These are phyloP conservation scores for Nadsonia fulvescens DNA, from an alignment of 805 yeast genomes.

Conservation along the genomic window DNA sequence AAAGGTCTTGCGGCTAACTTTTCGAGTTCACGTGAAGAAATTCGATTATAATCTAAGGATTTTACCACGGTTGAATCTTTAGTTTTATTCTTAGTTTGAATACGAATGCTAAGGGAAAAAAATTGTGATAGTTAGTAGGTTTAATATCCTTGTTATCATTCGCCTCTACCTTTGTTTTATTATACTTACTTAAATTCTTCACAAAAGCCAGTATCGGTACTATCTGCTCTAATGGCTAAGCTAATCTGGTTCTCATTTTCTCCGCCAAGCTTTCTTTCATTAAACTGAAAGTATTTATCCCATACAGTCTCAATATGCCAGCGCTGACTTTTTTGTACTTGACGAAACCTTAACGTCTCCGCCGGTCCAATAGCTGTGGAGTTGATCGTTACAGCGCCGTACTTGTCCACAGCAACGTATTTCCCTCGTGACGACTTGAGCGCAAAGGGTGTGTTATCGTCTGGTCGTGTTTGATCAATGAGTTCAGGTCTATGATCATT, in stretches of 20 bases:
- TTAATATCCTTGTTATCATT: too few relatives aligned
- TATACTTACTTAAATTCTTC: conserved; percentile 6
- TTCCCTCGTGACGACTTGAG: conserved; percentile 17
- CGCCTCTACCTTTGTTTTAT: conserved; percentile 6
- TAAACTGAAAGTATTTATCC: conserved; percentile 8
- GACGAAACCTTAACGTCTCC: conserved; percentile 13
- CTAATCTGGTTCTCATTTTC: too few relatives aligned
- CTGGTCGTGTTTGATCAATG: too few relatives aligned
- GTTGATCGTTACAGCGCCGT: conserved; percentile 13
- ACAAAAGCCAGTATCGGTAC: conserved; percentile 9
- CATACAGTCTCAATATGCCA: conserved; percentile 12
- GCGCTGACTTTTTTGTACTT: conserved; percentile 7
- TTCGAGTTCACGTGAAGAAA: conserved; percentile 13
- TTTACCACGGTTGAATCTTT: too few relatives aligned
- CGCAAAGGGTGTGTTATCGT: conserved; percentile 11
- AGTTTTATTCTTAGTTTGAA: too few relatives aligned
- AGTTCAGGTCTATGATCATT: too few relatives aligned
- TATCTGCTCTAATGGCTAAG: conserved; percentile 9
- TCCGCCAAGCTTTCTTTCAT: too few relatives aligned
- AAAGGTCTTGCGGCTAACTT: conserved; percentile 13
- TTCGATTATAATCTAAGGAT: too few relatives aligned
- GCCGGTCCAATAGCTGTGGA: conserved; percentile 20
- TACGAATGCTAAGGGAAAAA: too few relatives aligned
- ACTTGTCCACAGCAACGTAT: conserved; percentile 13
- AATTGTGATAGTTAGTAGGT: too few relatives aligned